These are phyloP conservation scores for Epichloe gansuensis DNA, from an alignment of 2,329 filamentous ascomycete species.

Conservation along the genomic window DNA sequence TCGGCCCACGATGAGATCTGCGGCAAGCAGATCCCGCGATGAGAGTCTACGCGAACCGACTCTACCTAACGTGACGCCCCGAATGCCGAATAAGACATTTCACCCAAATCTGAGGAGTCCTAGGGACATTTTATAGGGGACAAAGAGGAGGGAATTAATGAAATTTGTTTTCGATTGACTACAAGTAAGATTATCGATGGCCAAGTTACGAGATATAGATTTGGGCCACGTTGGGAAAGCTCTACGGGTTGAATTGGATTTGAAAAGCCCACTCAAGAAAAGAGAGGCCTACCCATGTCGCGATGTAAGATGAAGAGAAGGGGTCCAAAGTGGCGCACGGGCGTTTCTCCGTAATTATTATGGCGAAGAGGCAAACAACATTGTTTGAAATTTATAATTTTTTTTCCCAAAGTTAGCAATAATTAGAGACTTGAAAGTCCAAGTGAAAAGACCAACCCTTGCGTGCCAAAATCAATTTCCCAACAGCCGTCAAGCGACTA, in stretches of 20 bases:
- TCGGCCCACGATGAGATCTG: slow-evolving; percentile 26
- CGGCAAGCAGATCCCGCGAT: slow-evolving; percentile 21
- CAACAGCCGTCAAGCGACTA: not conserved
- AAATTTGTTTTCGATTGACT: not conserved
- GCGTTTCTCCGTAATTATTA: not conserved
- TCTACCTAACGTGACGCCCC: slow-evolving; percentile 28
- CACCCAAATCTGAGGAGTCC: slow-evolving; percentile 21
- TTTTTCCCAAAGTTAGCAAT: slow-evolving; percentile 4
- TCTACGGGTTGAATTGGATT: not conserved
- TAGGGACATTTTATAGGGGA: slow-evolving; percentile 20
- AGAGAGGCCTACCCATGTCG: not conserved
- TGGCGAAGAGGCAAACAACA: not conserved
- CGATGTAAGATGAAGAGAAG: not conserved
- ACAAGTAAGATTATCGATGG: not conserved
- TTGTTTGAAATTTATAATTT: not conserved
- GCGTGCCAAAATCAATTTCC: not conserved
- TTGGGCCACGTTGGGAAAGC: not conserved
- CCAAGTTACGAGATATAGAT: not conserved
- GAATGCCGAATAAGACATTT: slow-evolving; percentile 23
- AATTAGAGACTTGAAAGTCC: slow-evolving; percentile 1
- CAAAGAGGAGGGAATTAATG: not conserved
- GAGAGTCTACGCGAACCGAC: slow-evolving; percentile 21
- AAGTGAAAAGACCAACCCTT: slow-evolving; percentile 17
- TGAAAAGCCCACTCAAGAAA: not conserved
- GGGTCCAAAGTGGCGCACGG: not conserved